A percentile compares a stretch with the other conserved stretches of the same genome.
Conservation (phyloP, 441 rosid species). For the Flueggea neowawraea region DNA sequence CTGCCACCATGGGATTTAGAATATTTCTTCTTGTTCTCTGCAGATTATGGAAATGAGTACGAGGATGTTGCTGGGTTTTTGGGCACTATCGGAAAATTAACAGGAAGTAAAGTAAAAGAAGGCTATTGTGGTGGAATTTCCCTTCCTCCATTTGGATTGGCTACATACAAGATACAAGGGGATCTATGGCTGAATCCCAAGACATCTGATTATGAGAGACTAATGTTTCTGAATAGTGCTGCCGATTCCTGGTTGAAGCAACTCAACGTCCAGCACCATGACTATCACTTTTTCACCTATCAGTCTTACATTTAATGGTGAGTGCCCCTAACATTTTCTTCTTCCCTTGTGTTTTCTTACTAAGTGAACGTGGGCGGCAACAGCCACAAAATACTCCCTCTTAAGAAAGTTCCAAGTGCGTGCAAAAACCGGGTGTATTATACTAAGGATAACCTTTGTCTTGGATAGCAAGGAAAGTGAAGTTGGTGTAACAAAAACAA, state of each 20-base stretch:
- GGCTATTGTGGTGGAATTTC: constrained; percentile 24
- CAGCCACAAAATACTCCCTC: too few relatives aligned
- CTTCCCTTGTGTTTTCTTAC: not conserved
- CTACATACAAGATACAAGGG: constrained; percentile 73
- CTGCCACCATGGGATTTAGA: not conserved
- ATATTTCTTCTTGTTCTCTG: constrained; percentile 6
- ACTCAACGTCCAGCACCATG: constrained; percentile 67
- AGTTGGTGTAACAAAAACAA: too few relatives aligned
- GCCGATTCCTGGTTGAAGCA: constrained; percentile 92
- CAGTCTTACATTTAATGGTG: constrained; percentile 27
- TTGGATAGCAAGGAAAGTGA: too few relatives aligned
- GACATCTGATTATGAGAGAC: constrained; percentile 38
- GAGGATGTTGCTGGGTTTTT: constrained; percentile 6
- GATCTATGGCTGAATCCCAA: constrained; percentile 57
- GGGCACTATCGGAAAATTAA: not conserved
- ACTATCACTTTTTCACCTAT: constrained; percentile 49
- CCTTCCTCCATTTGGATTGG: constrained; percentile 65
- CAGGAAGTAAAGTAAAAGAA: constrained; percentile 15
- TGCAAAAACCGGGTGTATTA: too few relatives aligned
- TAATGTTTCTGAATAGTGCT: constrained; percentile 41
- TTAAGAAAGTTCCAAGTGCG: too few relatives aligned
- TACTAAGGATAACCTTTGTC: too few relatives aligned
- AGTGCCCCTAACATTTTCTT: not conserved
- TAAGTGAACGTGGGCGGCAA: too few relatives aligned
- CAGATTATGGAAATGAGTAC: constrained; percentile 29